Base-by-base conservation (phyloP, 2,329 filamentous ascomycete species). In the Herpotrichia juniperi region DNA sequence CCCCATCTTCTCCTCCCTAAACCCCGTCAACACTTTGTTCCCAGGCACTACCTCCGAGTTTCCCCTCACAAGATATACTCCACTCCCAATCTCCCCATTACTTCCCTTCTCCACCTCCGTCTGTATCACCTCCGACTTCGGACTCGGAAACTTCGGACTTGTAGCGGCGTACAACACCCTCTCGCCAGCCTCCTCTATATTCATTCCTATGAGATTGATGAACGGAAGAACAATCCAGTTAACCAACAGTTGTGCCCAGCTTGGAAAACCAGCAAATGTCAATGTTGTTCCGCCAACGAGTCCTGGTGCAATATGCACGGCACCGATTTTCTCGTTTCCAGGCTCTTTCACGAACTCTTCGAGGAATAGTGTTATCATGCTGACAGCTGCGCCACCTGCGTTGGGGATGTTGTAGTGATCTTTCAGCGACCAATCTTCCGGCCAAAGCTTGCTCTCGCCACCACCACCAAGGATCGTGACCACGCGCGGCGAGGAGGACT, bases 381-480 rank as follows among this genome's bases (percentile, higher is more conserved):
- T 56, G 7, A 28, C 45, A n/a, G 47, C 30, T 3, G 34, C 42
- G 25, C 42, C 48, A 4, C 39, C 54, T 1, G 54, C 57, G n/a
- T 53, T 63, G 11, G 63, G 69, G 8, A 77, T n/a, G 51, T 63
- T 58, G 72, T 66, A 54, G 63, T 73, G 61, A 73, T 71, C 48
- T 69, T 70, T 45, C 64, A 77, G 43, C 67, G 78, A 76, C 21
- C 81, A 73, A 54, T 84, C 79, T 32, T 78, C 64, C 0, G 74
- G 51, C 52, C 76, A 69, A n/a, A 86, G 68, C 2, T 70, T 51
- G 3, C 79, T 78, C 71, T 87, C 84, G 12, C 76, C 74, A n/a
- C 80, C 79, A 4, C 74, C 81, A 0, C 77, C 79, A 1, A 83
- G 70, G n/a, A 86, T 77, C n/a, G 72, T 79, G 21, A 86, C 76